Percentiles rank a stretch among this genome's conserved stretches.
Evolutionary conservation across 495 filamentous ascomycete genomes (phyloP).

Genomic region (Aspergillus funiculosus): DNA sequence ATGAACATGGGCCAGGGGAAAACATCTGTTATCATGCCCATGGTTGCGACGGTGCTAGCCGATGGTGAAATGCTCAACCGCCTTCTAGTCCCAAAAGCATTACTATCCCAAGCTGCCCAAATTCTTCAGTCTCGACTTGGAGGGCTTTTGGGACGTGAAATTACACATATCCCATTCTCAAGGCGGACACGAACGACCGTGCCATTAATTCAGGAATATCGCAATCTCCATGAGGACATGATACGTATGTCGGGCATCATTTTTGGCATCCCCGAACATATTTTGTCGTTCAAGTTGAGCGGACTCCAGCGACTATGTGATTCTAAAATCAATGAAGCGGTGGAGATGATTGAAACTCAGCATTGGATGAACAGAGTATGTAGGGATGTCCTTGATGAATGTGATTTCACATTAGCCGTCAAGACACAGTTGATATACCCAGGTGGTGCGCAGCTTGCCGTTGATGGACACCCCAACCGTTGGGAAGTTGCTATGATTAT

Average conservation of each 20-base stretch:
- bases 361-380: conserved; percentile 37
- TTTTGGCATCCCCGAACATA: conserved; percentile 60
- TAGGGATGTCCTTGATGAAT: conserved; percentile 57
- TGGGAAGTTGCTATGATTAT: conserved; percentile 55
- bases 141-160: conserved; percentile 48
- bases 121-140: conserved; percentile 53
- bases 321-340: neutral
- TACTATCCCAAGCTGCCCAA: conserved; percentile 56
- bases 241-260: conserved; percentile 47
- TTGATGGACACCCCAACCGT: conserved; percentile 53
- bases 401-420: conserved; percentile 55
- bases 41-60: conserved; percentile 51
- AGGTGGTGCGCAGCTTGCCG: conserved; percentile 47
- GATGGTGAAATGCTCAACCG: conserved; percentile 47
- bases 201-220: conserved; percentile 9
- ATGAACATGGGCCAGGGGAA: conserved; percentile 75
- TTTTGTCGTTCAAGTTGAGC: conserved; percentile 63
- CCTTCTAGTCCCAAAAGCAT: conserved; percentile 57
- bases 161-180: conserved; percentile 47
- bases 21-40: conserved; percentile 62
- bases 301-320: conserved; percentile 47
- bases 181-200: conserved; percentile 24
- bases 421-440: conserved; percentile 63
- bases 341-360: conserved; percentile 21
- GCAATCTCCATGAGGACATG: conserved; percentile 31